A percentile compares a stretch with the other conserved stretches of the same genome.
These are phyloP conservation scores for Porcisia deanei DNA, from an alignment of 208 protist genomes.

Conservation along the genomic window DNA sequence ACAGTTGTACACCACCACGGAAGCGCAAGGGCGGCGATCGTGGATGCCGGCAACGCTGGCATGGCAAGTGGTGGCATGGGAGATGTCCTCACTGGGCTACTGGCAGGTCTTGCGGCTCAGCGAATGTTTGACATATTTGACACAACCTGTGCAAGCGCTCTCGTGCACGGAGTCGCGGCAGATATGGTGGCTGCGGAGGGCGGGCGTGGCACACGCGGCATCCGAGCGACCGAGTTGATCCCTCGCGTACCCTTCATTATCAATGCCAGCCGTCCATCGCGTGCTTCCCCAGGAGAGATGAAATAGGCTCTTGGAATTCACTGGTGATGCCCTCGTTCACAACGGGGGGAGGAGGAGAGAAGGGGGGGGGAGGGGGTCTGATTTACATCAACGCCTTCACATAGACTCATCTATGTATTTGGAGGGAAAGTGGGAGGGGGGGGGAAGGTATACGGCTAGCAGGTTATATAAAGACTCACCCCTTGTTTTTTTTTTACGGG, in stretches of 20 bases:
- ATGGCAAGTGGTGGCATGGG: conserved; percentile 88
- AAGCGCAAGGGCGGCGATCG: conserved; percentile 30
- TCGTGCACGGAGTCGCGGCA: conserved; percentile 70
- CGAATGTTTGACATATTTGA: conserved; percentile 29
- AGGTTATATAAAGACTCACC: background rate
- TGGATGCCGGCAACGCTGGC: conserved; percentile 83
- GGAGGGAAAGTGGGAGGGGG: background rate
- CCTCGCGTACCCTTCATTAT: conserved; percentile 38
- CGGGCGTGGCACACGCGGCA: conserved; percentile 52
- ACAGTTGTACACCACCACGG: conserved; percentile 48
- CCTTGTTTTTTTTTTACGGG: background rate
- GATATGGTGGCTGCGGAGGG: conserved; percentile 49
- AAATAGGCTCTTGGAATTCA: background rate
- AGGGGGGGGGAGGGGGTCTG: too few relatives aligned
- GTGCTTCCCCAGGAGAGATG: background rate
- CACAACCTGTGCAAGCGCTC: conserved; percentile 50
- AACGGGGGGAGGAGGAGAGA: too few relatives aligned
- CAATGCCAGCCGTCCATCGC: conserved; percentile 33
- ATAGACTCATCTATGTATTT: too few relatives aligned
- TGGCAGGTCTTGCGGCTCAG: conserved; percentile 63
- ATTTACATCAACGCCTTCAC: too few relatives aligned
- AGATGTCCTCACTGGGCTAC: conserved; percentile 76
- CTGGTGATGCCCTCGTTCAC: background rate
- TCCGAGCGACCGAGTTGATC: conserved; percentile 72
- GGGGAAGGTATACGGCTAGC: background rate